A percentile compares a stretch with the other conserved stretches of the same genome.
phyloP scores from a whole-genome alignment of 495 filamentous ascomycete genomes.

The Aspergillus wentii region DNA sequence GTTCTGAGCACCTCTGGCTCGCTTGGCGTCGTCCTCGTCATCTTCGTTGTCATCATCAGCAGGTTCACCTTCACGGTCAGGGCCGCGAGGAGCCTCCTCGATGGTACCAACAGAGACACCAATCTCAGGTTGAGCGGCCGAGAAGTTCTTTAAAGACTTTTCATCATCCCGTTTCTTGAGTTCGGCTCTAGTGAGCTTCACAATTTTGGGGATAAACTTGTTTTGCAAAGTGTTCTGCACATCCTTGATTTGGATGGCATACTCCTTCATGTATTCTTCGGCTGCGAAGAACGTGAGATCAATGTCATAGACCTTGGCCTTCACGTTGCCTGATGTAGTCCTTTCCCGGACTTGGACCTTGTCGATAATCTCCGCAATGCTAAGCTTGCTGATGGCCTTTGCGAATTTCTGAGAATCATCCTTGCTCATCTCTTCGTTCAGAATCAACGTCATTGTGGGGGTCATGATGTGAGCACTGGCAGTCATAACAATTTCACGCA shows the following conservation, averaged over 20 bases:
- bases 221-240: conserved; percentile 73
- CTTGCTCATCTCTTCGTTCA: conserved; percentile 66
- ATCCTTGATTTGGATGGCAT: conserved; percentile 74
- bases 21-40: conserved; percentile 81
- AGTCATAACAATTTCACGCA: conserved; percentile 98
- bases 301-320: conserved; percentile 81
- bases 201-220: conserved; percentile 68
- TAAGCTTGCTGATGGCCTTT: conserved; percentile 87
- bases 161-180: conserved; percentile 71
- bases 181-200: conserved; percentile 63
- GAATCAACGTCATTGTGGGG: conserved; percentile 82
- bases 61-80: conserved; percentile 53
- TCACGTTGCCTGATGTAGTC: conserved; percentile 58
- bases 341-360: conserved; percentile 73
- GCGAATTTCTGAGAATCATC: conserved; percentile 74
- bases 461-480: conserved; percentile 84
- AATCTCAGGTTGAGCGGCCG: conserved; percentile 71
- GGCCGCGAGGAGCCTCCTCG: conserved; percentile 52
- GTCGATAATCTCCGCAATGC: conserved; percentile 80
- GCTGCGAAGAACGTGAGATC: conserved; percentile 77
- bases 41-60: conserved; percentile 72
- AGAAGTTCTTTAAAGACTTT: conserved; percentile 52
- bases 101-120: conserved; percentile 70
- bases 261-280: conserved; percentile 76
- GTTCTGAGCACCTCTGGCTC: conserved; percentile 68